phyloP scores from a whole-genome alignment of 2,329 filamentous ascomycete genomes.

The Rutstroemia sp. region DNA sequence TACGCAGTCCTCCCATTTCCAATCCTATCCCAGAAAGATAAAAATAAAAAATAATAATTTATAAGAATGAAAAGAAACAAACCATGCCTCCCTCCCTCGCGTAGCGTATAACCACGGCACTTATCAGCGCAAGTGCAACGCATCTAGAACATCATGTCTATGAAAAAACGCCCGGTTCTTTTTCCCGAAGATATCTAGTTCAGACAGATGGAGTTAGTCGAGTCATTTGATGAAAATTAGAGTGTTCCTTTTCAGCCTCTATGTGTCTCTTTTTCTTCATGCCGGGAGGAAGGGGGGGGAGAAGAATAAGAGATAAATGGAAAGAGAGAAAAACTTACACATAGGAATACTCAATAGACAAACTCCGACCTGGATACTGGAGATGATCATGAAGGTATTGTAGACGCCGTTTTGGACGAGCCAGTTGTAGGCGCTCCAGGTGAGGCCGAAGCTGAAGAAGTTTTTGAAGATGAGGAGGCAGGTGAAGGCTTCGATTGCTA shows the following conservation, averaged over 20 bases:
- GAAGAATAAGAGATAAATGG: neutral
- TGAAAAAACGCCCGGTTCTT: slow-evolving; percentile 67
- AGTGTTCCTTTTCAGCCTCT: neutral
- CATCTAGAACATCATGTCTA: slow-evolving; percentile 59
- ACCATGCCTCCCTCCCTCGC: too few species aligned
- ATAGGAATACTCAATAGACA: slow-evolving; percentile 69
- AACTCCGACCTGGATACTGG: slow-evolving; percentile 68
- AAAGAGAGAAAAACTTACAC: slow-evolving; percentile 49
- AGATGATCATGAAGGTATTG: slow-evolving; percentile 59
- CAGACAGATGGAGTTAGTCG: neutral
- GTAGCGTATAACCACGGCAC: neutral
- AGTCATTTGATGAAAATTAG: neutral
- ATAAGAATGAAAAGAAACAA: too few species aligned
- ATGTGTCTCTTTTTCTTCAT: too few species aligned
- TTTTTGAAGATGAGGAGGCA: slow-evolving; percentile 92
- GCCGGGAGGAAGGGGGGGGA: neutral
- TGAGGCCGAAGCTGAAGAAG: slow-evolving; percentile 80
- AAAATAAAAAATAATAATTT: too few species aligned
- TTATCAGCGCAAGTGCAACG: slow-evolving; percentile 2
- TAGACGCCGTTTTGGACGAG: slow-evolving; percentile 57
- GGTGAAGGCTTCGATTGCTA: slow-evolving; percentile 83
- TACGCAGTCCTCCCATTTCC: too few species aligned
- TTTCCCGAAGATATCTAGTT: slow-evolving; percentile 69
- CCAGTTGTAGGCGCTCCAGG: slow-evolving; percentile 81
- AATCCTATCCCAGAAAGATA: too few species aligned